Evolutionary conservation across 1,284 basidiomycete species (phyloP).

Genomic region (Heterobasidion parviporum): DNA sequence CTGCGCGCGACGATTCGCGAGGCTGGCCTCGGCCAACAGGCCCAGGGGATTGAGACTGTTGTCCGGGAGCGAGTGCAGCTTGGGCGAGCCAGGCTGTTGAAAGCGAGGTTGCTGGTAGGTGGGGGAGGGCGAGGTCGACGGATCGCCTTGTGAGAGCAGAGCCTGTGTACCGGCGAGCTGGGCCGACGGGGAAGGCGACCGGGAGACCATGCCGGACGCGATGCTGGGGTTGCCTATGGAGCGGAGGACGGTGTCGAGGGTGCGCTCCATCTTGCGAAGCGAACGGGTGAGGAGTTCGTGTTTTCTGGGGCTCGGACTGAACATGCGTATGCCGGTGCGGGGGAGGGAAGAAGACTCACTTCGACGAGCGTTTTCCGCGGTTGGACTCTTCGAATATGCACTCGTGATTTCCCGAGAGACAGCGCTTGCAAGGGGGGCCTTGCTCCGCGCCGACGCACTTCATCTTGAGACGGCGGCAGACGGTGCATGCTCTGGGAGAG

Average conservation of each 20-base stretch:
- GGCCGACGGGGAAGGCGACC: slow-evolving; percentile 67
- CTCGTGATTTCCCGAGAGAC: slow-evolving; percentile 74
- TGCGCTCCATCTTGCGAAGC: slow-evolving; percentile 89
- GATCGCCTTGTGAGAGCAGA: slow-evolving; percentile 36
- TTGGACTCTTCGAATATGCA: slow-evolving; percentile 95
- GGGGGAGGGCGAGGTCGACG: slow-evolving; percentile 40
- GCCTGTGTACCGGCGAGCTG: slow-evolving; percentile 51
- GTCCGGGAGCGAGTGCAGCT: slow-evolving; percentile 85
- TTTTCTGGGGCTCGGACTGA: slow-evolving; percentile 48
- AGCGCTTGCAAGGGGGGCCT: slow-evolving; percentile 87
- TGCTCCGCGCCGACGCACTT: slow-evolving; percentile 93
- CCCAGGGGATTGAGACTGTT: slow-evolving; percentile 88
- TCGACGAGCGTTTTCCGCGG: slow-evolving; percentile 84
- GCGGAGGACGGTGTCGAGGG: slow-evolving; percentile 79
- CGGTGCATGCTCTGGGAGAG: slow-evolving; percentile 73
- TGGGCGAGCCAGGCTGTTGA: slow-evolving; percentile 45
- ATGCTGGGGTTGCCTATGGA: slow-evolving; percentile 78
- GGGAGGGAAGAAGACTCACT: slow-evolving; percentile 38
- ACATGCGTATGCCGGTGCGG: slow-evolving; percentile 13
- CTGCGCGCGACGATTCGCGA: slow-evolving; percentile 71
- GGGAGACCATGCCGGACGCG: slow-evolving; percentile 69
- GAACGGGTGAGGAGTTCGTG: slow-evolving; percentile 83
- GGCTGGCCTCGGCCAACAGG: slow-evolving; percentile 82
- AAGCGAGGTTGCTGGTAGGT: slow-evolving; percentile 13
- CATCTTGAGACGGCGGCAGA: slow-evolving; percentile 97